Base-by-base conservation (phyloP, 2,329 filamentous ascomycete species). In the Lasiodiplodia theobromae region DNA sequence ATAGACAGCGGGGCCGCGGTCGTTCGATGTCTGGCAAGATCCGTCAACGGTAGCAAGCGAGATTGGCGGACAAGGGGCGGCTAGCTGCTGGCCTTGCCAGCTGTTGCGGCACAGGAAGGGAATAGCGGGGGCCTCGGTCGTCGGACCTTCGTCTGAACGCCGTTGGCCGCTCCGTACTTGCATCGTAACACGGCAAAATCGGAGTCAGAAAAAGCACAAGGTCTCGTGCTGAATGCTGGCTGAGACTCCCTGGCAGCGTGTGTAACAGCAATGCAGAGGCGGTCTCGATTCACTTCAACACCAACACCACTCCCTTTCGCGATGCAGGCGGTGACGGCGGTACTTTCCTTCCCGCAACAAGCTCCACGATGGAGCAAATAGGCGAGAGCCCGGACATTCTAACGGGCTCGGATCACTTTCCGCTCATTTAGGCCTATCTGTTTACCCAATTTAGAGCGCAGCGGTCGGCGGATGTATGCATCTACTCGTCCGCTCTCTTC, bases 21-120 rank as follows among this genome's bases (percentile, higher is more conserved):
- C 47, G 62, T 65, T 40, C 49, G 62, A 65, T 38, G 5, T n/a
- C 14, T 62, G 40, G 58, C 58, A 62, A 62, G 57, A 31, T 62
- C 57, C 57, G 57, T 58, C 31, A 37, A 18, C 54, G 34, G n/a
- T 12, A 58, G 54, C n/a, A 65, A 64, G 60, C 62, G 62, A 65
- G 62, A 65, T 65, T 65, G 62, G 8, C 23, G n/a, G n/a, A 40
- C 58, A 63, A 40, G 58, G 58, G n/a, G 18, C 18, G 21, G 8
- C 18, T 16, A 34, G 37, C 40, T 31, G 57, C 57, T 23, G n/a
- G 54, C 54, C 54, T 23, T 44, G 57, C 38, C 38, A 47, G 18
- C 57, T 28, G 57, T 34, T 47, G 34, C 10, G 38, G 12, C 47
- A 40, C 58, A 40, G 58, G 25, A 40, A 49, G 25, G 23, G 18